A percentile compares a stretch with the other conserved stretches of the same genome.
Evolutionary conservation across 768 basidiomycete genomes (phyloP).

Genomic region (Russula abietina): DNA sequence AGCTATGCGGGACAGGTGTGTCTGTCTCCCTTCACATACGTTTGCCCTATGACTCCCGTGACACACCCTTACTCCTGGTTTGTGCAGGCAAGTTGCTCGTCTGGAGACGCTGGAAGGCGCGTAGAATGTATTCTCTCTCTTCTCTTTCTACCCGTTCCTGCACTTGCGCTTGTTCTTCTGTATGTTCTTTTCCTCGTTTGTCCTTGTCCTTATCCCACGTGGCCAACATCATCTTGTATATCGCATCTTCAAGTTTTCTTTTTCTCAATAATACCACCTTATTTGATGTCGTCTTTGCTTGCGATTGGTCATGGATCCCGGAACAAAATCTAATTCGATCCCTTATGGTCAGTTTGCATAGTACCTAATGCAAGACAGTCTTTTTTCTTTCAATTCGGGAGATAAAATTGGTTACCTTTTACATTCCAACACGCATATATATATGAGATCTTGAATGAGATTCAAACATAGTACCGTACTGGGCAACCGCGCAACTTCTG

Average conservation of each 20-base stretch:
- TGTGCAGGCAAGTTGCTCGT: conserved; percentile 21
- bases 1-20: conserved; percentile 79
- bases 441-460: too few species aligned
- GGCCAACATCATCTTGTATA: conserved; percentile 5
- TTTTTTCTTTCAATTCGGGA: too few species aligned
- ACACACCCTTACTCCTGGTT: not conserved
- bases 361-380: too few species aligned
- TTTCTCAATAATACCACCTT: not conserved
- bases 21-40: conserved; percentile 12
- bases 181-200: not conserved
- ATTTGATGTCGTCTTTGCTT: not conserved
- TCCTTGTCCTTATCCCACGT: not conserved
- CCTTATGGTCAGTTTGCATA: too few species aligned
- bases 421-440: too few species aligned
- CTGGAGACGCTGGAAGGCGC: conserved; percentile 22
- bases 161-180: not conserved
- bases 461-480: too few species aligned
- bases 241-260: not conserved
- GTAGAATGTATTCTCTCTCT: not conserved
- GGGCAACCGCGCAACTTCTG: too few species aligned
- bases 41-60: not conserved
- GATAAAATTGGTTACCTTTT: too few species aligned
- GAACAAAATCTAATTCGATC: too few species aligned
- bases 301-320: not conserved
- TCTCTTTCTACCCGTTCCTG: not conserved